phyloP scores from a whole-genome alignment of 2,329 filamentous ascomycete species.

The Colletotrichum destructivum region DNA sequence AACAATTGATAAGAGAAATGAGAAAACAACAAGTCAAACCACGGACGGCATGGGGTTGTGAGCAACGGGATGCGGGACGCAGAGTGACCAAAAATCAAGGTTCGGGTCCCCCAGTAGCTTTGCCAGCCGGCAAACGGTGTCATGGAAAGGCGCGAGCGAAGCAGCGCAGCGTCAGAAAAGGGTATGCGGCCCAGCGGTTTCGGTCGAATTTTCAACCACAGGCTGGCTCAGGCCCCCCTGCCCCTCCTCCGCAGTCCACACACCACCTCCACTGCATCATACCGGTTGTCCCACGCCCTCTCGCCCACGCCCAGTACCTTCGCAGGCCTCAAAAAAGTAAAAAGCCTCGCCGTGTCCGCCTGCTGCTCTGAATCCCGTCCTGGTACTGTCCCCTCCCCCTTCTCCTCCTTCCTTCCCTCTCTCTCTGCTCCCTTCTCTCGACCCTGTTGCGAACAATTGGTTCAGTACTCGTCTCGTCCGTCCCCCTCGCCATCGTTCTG shows the following conservation, averaged over 20 bases:
- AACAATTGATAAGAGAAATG: too few relatives aligned
- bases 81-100: background rate
- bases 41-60: too few relatives aligned
- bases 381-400: background rate
- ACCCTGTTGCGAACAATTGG: constrained; percentile 19
- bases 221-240: constrained; percentile 35
- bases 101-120: background rate
- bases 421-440: constrained; percentile 4
- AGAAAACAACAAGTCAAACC: too few relatives aligned
- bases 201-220: constrained; percentile 32
- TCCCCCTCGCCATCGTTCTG: background rate
- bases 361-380: background rate
- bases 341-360: constrained; percentile 34
- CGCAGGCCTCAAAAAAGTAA: constrained; percentile 43
- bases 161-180: background rate
- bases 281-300: constrained; percentile 25
- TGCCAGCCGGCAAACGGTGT: background rate
- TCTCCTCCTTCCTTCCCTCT: constrained; percentile 6
- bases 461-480: background rate
- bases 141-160: background rate
- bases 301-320: constrained; percentile 25
- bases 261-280: constrained; percentile 41
- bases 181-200: constrained; percentile 13
- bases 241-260: constrained; percentile 43
- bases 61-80: too few relatives aligned